phyloP scores from a whole-genome alignment of 345 rosid genomes.

The Gossypium mustelinum region DNA sequence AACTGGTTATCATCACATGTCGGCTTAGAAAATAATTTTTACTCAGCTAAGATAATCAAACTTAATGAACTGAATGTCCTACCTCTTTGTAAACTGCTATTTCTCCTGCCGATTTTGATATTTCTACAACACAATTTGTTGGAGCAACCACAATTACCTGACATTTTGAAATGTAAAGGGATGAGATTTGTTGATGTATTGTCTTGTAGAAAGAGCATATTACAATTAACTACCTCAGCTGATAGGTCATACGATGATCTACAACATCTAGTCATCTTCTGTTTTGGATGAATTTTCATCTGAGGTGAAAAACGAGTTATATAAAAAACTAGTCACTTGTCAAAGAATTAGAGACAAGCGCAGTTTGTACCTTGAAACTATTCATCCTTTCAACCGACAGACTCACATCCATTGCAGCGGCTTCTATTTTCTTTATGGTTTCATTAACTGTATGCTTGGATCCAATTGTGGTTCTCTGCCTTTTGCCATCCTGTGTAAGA shows the following conservation, averaged over 20 bases:
- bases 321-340: background rate
- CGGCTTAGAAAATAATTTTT: slow-evolving; percentile 1
- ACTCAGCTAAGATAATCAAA: slow-evolving; percentile 12
- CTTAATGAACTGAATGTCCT: background rate
- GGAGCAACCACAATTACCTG: slow-evolving; percentile 85
- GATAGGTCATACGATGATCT: slow-evolving; percentile 62
- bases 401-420: slow-evolving; percentile 62
- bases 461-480: slow-evolving; percentile 59
- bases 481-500: slow-evolving; percentile 54
- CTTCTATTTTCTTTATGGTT: slow-evolving; percentile 78
- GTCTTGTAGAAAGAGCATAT: slow-evolving; percentile 1
- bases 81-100: slow-evolving; percentile 59
- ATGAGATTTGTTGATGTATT: slow-evolving; percentile 12
- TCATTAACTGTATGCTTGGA: slow-evolving; percentile 62
- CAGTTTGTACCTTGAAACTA: slow-evolving; percentile 48
- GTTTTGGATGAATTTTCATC: slow-evolving; percentile 64
- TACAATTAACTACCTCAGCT: slow-evolving; percentile 49
- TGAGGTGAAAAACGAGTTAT: slow-evolving; percentile 16
- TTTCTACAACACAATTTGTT: slow-evolving; percentile 71
- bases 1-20: slow-evolving; percentile 41
- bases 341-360: background rate
- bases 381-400: slow-evolving; percentile 55
- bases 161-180: background rate
- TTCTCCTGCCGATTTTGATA: slow-evolving; percentile 77
- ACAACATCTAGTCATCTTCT: slow-evolving; percentile 45